These are phyloP conservation scores for Aspergillus sp. DNA, from an alignment of 2,329 filamentous ascomycete genomes.

Conservation along the genomic window DNA sequence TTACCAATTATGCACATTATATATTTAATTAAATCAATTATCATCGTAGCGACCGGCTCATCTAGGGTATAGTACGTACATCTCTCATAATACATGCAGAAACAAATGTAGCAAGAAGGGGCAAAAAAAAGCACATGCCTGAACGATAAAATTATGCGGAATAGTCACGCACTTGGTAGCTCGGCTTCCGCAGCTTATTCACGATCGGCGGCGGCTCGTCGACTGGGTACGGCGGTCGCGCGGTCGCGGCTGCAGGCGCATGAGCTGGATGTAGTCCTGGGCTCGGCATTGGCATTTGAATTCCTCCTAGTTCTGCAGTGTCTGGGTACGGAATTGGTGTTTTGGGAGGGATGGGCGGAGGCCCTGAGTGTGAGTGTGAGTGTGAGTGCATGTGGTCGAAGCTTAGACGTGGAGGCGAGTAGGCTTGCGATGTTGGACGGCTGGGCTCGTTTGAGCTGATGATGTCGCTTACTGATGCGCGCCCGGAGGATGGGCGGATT, in stretches of 20 bases:
- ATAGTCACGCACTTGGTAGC: slow-evolving; percentile 57
- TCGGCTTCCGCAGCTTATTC: slow-evolving; percentile 83
- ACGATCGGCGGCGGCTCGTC: slow-evolving; percentile 80
- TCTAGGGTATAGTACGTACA: slow-evolving; percentile 1
- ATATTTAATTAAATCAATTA: neutral
- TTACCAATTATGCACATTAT: neutral
- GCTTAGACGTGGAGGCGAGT: slow-evolving; percentile 36
- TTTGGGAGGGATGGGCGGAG: slow-evolving; percentile 75
- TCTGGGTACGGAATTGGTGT: slow-evolving; percentile 59
- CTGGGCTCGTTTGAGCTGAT: slow-evolving; percentile 33
- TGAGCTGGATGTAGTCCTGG: slow-evolving; percentile 12
- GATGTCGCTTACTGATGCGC: slow-evolving; percentile 28
- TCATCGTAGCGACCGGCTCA: neutral
- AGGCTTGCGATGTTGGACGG: slow-evolving; percentile 27
- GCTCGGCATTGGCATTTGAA: slow-evolving; percentile 36
- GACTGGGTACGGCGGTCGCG: slow-evolving; percentile 70
- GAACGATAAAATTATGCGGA: slow-evolving; percentile 3
- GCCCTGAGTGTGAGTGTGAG: slow-evolving; percentile 28
- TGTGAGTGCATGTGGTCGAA: slow-evolving; percentile 27
- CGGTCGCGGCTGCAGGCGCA: slow-evolving; percentile 19
- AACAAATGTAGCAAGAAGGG: neutral
- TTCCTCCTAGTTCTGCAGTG: slow-evolving; percentile 23
- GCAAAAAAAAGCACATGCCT: slow-evolving; percentile 13
- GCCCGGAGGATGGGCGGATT: slow-evolving; percentile 22
- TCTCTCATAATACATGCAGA: slow-evolving; percentile 12